Conservation (phyloP, 208 protist species). For the Trypanosoma conorhini region DNA sequence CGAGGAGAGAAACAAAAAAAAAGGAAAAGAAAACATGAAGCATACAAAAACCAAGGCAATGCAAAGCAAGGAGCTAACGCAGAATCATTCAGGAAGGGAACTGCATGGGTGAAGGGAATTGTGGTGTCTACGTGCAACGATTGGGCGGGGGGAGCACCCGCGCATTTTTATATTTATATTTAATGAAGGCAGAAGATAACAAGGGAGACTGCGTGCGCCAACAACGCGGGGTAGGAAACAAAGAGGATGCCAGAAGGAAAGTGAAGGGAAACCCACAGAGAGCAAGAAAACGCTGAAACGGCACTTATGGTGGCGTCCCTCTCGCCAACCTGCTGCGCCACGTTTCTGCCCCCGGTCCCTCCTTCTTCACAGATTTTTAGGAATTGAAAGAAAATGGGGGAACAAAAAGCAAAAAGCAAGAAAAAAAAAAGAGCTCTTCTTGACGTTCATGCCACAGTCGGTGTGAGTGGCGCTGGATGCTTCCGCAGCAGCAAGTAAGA, state of each 20-base stretch:
- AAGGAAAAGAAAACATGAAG: slow-evolving; percentile 1
- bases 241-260: slow-evolving; percentile 8
- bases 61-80: slow-evolving; percentile 8
- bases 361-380: slow-evolving; percentile 3
- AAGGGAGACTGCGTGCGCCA: not conserved
- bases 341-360: not conserved
- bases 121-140: not conserved
- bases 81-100: not conserved
- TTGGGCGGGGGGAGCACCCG: not conserved
- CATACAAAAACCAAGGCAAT: slow-evolving; percentile 6
- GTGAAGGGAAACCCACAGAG: not conserved
- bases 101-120: not conserved
- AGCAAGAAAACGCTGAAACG: not conserved
- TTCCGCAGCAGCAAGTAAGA: not conserved
- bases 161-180: not conserved
- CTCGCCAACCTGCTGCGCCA: not conserved
- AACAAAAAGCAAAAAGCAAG: not conserved
- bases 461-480: not conserved
- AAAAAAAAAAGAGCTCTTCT: slow-evolving; percentile 1
- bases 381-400: not conserved
- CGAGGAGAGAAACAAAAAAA: not conserved
- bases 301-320: not conserved
- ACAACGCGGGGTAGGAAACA: not conserved
- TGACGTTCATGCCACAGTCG: not conserved
- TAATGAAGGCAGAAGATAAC: not conserved